A percentile compares a stretch with the other conserved stretches of the same genome.
phyloP scores from a whole-genome alignment of 805 yeast genomes.

The Starmerella riodocensis region DNA sequence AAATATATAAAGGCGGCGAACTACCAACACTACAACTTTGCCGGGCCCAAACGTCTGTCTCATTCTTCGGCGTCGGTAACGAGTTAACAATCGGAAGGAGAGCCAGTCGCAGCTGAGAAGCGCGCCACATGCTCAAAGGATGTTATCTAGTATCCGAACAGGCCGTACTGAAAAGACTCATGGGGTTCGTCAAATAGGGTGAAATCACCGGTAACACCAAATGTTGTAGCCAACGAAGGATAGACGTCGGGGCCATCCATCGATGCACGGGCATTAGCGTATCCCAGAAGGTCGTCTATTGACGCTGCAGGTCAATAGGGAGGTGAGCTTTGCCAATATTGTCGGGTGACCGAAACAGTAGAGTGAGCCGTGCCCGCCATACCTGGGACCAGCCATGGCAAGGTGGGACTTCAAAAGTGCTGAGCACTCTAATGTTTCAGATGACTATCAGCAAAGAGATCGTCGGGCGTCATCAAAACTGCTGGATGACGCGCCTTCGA shows the following conservation, averaged over 20 bases:
- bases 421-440: too few species aligned
- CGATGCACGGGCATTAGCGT: constrained; percentile 18
- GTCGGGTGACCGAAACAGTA: background rate
- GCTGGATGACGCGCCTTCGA: constrained; percentile 27
- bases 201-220: constrained; percentile 21
- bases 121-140: constrained; percentile 21
- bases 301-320: constrained; percentile 26
- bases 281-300: constrained; percentile 23
- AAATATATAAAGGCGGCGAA: too few species aligned
- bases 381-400: constrained; percentile 10
- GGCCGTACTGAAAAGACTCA: constrained; percentile 3
- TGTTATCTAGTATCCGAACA: constrained; percentile 4
- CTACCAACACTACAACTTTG: constrained; percentile 1
- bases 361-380: background rate
- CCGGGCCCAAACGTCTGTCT: background rate
- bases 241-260: constrained; percentile 19
- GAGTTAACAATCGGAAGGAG: background rate
- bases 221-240: constrained; percentile 12
- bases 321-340: constrained; percentile 15
- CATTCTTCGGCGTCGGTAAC: background rate
- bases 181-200: constrained; percentile 18
- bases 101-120: constrained; percentile 21
- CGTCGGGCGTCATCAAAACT: constrained; percentile 20
- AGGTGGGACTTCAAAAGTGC: too few species aligned
- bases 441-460: background rate